These are phyloP conservation scores for Rutstroemia sp. DNA, from an alignment of 2,329 filamentous ascomycete genomes.

Conservation along the genomic window DNA sequence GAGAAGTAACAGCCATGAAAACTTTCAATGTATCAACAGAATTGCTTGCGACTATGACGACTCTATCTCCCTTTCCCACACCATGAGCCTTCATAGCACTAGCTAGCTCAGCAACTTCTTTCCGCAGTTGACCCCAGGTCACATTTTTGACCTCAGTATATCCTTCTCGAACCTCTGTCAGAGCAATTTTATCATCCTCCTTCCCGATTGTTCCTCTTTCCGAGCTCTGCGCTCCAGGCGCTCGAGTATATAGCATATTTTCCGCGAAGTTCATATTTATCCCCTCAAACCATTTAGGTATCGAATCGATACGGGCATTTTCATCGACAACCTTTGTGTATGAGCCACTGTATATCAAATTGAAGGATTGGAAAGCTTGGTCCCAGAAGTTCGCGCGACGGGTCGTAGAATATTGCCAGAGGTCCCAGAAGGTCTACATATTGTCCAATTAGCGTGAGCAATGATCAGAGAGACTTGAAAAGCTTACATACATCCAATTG, in stretches of 20 bases:
- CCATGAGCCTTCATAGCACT: constrained; percentile 61
- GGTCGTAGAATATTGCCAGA: constrained; percentile 62
- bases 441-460: not conserved
- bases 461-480: not conserved
- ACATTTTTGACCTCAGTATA: constrained; percentile 45
- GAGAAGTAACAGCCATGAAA: constrained; percentile 59
- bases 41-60: constrained; percentile 70
- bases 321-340: constrained; percentile 61
- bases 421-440: constrained; percentile 54
- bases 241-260: constrained; percentile 62
- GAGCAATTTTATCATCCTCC: constrained; percentile 61
- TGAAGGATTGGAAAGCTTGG: constrained; percentile 51
- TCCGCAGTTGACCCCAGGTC: constrained; percentile 61
- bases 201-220: constrained; percentile 50
- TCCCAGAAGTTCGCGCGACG: constrained; percentile 58
- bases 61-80: constrained; percentile 61
- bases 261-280: constrained; percentile 71
- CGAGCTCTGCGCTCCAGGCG: constrained; percentile 34
- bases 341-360: constrained; percentile 55
- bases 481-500: constrained; percentile 44
- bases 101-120: constrained; percentile 49
- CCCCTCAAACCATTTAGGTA: constrained; percentile 73
- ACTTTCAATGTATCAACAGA: constrained; percentile 66
- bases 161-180: constrained; percentile 68
- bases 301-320: constrained; percentile 56